Conservation (phyloP, 768 basidiomycete genomes). For the Gloeopeniophorella convolvens region DNA sequence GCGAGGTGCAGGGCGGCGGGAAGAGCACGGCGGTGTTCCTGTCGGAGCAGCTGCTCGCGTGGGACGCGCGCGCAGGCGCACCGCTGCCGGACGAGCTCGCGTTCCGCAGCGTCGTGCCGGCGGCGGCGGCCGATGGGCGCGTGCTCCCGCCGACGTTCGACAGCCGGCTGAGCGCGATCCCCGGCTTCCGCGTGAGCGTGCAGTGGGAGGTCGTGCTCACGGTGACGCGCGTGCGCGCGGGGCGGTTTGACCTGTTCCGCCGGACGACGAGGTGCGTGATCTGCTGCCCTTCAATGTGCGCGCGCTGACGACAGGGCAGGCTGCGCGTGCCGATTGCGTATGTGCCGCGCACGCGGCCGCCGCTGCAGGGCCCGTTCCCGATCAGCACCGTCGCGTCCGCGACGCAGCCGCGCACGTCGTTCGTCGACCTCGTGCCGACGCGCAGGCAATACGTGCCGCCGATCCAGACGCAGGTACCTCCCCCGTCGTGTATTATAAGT, state of each 20-base stretch:
- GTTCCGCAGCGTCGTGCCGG: constrained; percentile 6
- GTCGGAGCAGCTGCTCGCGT: constrained; percentile 4
- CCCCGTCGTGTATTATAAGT: too few species aligned
- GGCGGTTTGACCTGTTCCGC: background rate
- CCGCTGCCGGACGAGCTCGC: constrained; percentile 3
- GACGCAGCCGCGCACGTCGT: background rate
- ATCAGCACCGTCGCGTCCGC: background rate
- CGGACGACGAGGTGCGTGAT: constrained; percentile 8
- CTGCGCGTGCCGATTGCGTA: constrained; percentile 13
- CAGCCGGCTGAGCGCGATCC: constrained; percentile 9
- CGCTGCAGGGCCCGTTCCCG: constrained; percentile 5
- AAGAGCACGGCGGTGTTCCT: background rate
- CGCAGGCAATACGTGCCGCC: background rate
- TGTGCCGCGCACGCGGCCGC: constrained; percentile 13
- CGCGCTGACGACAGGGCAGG: background rate
- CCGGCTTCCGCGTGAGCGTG: constrained; percentile 14
- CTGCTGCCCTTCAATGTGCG: background rate
- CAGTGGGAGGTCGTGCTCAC: constrained; percentile 9
- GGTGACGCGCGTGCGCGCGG: background rate
- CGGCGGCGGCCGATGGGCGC: background rate
- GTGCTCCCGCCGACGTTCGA: constrained; percentile 16
- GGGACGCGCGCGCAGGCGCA: background rate
- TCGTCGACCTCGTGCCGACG: constrained; percentile 8
- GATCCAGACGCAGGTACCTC: constrained; percentile 13
- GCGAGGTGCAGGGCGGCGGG: constrained; percentile 12